Evolutionary conservation across 2,329 filamentous ascomycete species (phyloP).

Genomic region (Alternaria tenuissima): DNA sequence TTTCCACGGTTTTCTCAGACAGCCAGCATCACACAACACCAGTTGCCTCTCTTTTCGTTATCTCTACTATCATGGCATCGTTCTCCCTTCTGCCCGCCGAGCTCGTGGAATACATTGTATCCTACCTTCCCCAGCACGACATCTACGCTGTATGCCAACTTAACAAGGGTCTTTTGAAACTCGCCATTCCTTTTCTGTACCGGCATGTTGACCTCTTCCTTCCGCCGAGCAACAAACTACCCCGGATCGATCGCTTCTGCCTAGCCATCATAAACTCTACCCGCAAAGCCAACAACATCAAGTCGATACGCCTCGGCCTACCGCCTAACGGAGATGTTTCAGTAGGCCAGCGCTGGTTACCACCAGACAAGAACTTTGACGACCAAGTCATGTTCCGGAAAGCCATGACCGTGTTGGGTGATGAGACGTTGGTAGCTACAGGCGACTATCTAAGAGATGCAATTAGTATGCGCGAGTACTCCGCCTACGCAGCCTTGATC

Average conservation of each 20-base stretch:
- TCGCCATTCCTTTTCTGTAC: constrained; percentile 32
- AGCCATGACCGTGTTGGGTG: constrained; percentile 20
- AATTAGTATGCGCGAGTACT: constrained; percentile 33
- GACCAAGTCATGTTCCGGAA: constrained; percentile 20
- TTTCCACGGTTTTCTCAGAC: no score
- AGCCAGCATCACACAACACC: neutral
- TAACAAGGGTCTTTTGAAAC: constrained; percentile 20
- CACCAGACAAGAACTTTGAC: constrained; percentile 22
- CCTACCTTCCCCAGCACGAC: constrained; percentile 29
- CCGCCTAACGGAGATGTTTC: constrained; percentile 18
- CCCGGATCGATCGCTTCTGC: constrained; percentile 38
- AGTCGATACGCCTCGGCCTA: constrained; percentile 32
- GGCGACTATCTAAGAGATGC: constrained; percentile 29
- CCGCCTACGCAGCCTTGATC: constrained; percentile 34
- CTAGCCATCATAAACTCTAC: constrained; percentile 28
- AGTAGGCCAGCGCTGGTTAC: constrained; percentile 29
- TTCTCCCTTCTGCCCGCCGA: constrained; percentile 33
- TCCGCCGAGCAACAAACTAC: neutral
- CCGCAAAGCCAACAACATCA: constrained; percentile 27
- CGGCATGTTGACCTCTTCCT: constrained; percentile 35
- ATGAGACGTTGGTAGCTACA: constrained; percentile 25
- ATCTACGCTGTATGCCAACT: constrained; percentile 24
- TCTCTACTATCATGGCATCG: constrained; percentile 24
- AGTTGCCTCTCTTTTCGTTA: neutral
- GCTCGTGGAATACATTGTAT: constrained; percentile 34